Percentiles rank a stretch among this genome's conserved stretches.
Conservation (phyloP, 2,329 filamentous ascomycete species). For the Cryphonectria radicalis region DNA sequence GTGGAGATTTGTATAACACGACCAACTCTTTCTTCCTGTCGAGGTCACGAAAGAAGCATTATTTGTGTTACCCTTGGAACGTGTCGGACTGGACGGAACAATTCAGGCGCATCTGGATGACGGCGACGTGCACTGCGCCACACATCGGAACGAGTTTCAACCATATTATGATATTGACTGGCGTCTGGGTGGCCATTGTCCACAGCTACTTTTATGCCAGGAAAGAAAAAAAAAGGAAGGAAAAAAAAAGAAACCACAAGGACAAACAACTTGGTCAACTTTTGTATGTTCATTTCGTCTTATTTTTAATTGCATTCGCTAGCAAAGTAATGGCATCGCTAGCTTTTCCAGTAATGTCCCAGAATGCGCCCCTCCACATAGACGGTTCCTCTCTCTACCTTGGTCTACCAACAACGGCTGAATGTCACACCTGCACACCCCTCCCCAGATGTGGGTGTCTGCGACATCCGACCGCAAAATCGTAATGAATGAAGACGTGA, state of each 20-base stretch:
- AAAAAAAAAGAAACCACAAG: not conserved
- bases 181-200: not conserved
- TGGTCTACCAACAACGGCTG: not conserved
- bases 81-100: not conserved
- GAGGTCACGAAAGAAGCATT: not conserved
- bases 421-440: not conserved
- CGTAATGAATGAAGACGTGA: slow-evolving; percentile 16
- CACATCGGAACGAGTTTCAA: not conserved
- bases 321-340: not conserved
- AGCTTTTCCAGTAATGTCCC: not conserved
- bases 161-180: not conserved
- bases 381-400: not conserved
- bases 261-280: not conserved
- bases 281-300: not conserved
- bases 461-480: slow-evolving; percentile 1
- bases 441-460: slow-evolving; percentile 3
- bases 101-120: not conserved
- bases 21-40: not conserved
- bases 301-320: not conserved
- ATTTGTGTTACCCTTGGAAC: not conserved
- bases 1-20: not conserved
- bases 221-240: too few relatives aligned
- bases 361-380: slow-evolving; percentile 4
- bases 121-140: not conserved
- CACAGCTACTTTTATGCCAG: not conserved